phyloP scores from a whole-genome alignment of 176 grass and related monocot species.

The Rhipidocladum racemiflorum region DNA sequence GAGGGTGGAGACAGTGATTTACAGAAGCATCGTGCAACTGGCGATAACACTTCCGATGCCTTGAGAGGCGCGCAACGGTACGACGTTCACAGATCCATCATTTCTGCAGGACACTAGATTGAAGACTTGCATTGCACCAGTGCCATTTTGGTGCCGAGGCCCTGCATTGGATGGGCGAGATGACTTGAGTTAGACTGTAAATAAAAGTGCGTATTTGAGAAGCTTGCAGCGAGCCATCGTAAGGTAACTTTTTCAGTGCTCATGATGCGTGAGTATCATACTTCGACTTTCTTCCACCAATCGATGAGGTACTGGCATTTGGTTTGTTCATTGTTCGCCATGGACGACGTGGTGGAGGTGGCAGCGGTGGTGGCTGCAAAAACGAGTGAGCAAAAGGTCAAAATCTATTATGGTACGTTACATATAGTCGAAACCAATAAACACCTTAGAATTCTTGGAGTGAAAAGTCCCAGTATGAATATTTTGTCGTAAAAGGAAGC shows the following conservation, averaged over 20 bases:
- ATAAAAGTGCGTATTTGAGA: background rate
- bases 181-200: background rate
- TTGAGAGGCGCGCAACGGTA: background rate
- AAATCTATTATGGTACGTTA: background rate
- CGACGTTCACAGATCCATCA: background rate
- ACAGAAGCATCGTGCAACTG: background rate
- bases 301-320: conserved; percentile 29
- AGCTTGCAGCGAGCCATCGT: conserved; percentile 5
- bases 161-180: conserved; percentile 28
- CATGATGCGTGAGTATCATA: conserved; percentile 38
- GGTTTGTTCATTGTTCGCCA: conserved; percentile 40
- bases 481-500: conserved; percentile 3
- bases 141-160: conserved; percentile 39
- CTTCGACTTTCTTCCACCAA: conserved; percentile 62
- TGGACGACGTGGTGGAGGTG: conserved; percentile 27
- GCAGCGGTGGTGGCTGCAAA: conserved; percentile 46
- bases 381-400: conserved; percentile 39
- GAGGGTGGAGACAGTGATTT: background rate
- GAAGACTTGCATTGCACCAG: conserved; percentile 21
- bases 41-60: background rate
- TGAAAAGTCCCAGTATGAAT: background rate
- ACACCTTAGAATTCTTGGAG: background rate
- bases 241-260: conserved; percentile 16
- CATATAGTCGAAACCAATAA: background rate
- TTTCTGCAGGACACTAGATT: background rate